These are phyloP conservation scores for Aegilops bicornis DNA, from an alignment of 176 grass and related monocot genomes.

Conservation along the genomic window DNA sequence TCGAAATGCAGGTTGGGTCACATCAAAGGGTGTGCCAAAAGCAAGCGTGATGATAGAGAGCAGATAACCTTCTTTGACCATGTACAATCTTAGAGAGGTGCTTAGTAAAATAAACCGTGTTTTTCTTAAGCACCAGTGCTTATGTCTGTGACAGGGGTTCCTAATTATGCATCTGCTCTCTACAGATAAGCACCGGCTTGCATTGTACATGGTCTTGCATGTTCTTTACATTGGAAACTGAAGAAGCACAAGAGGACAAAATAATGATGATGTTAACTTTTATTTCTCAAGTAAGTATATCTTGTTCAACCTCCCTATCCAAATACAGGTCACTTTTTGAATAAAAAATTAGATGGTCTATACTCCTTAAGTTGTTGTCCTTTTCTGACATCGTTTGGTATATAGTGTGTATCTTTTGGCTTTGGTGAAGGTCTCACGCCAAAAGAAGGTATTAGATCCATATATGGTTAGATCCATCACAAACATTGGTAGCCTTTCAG, in stretches of 20 bases:
- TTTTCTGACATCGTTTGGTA: slow-evolving; percentile 27
- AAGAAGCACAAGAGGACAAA: slow-evolving; percentile 1
- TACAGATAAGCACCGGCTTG: too few species aligned
- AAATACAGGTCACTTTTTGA: slow-evolving; percentile 13
- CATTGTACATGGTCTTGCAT: too few species aligned
- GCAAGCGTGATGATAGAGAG: not conserved
- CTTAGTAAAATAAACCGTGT: too few species aligned
- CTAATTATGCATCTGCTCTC: too few species aligned
- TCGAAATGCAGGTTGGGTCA: not conserved
- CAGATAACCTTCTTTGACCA: not conserved
- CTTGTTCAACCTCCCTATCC: not conserved
- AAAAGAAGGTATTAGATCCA: not conserved
- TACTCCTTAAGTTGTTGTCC: slow-evolving; percentile 13
- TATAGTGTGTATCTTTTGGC: not conserved
- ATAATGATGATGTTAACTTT: not conserved
- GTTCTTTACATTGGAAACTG: not conserved
- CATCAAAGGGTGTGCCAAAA: slow-evolving; percentile 2
- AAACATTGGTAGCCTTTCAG: not conserved
- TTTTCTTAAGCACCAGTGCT: too few species aligned
- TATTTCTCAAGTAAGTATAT: slow-evolving; percentile 3
- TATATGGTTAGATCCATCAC: not conserved
- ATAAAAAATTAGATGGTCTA: not conserved
- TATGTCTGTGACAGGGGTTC: too few species aligned
- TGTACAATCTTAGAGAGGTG: too few species aligned
- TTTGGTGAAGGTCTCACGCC: not conserved